phyloP scores from a whole-genome alignment of 1,284 basidiomycete genomes.

The Marasmius tenuissimus region DNA sequence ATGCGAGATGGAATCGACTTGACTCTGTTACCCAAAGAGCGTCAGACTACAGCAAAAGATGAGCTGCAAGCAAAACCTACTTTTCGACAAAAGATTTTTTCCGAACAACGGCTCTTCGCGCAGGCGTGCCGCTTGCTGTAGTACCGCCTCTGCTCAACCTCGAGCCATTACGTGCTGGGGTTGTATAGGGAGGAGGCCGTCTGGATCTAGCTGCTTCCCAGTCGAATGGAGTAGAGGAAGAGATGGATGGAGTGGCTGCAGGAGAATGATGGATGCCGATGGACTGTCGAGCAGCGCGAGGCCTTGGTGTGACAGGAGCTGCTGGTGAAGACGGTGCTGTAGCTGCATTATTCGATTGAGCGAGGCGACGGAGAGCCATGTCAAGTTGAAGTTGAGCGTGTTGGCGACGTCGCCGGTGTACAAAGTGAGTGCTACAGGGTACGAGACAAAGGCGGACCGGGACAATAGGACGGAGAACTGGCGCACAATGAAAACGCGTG shows the following conservation, averaged over 20 bases:
- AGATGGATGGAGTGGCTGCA: conserved; percentile 63
- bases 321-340: conserved; percentile 23
- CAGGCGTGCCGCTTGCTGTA: conserved; percentile 32
- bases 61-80: conserved; percentile 33
- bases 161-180: conserved; percentile 46
- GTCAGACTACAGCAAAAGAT: conserved; percentile 4
- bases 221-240: conserved; percentile 73
- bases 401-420: not conserved
- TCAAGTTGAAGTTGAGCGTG: not conserved
- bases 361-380: conserved; percentile 56
- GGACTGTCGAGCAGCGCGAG: conserved; percentile 36
- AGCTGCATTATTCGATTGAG: conserved; percentile 47
- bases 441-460: no score
- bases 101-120: conserved; percentile 53
- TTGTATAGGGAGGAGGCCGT: conserved; percentile 67
- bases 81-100: conserved; percentile 63
- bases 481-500: not conserved
- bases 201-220: conserved; percentile 75
- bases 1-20: conserved; percentile 64
- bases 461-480: not conserved
- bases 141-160: conserved; percentile 42
- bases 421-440: conserved; percentile 4
- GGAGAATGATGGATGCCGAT: conserved; percentile 51
- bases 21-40: conserved; percentile 39
- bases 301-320: conserved; percentile 38